phyloP scores from a whole-genome alignment of 1,284 basidiomycete genomes.

The Microbotryomycetes sp. region DNA sequence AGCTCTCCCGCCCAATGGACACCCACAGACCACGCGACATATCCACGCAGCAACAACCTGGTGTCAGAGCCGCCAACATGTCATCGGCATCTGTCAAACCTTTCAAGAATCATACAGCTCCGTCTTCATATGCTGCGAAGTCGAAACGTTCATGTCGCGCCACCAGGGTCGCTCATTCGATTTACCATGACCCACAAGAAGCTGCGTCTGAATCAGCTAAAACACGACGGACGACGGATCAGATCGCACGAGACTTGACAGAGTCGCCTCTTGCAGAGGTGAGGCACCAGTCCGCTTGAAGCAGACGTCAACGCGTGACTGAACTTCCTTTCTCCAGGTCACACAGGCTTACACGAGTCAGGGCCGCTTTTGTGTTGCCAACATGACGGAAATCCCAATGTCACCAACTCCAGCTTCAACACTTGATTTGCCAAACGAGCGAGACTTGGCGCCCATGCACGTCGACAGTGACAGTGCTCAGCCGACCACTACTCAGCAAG shows the following conservation, averaged over 20 bases:
- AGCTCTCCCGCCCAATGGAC: too few relatives aligned
- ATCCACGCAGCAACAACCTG: background rate
- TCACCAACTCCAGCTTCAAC: too few relatives aligned
- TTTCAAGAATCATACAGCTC: background rate
- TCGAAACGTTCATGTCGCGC: too few relatives aligned
- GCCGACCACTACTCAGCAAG: too few relatives aligned
- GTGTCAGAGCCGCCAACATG: too few relatives aligned
- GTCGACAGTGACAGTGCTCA: too few relatives aligned
- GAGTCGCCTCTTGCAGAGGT: constrained; percentile 3
- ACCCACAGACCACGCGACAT: background rate
- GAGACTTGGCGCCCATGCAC: too few relatives aligned
- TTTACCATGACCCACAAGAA: background rate
- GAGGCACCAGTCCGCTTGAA: background rate
- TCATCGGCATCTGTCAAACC: background rate
- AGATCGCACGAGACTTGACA: background rate
- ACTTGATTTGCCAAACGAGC: too few relatives aligned
- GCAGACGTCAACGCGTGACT: background rate
- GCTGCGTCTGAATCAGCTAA: background rate
- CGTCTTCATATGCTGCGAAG: too few relatives aligned
- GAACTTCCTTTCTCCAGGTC: background rate
- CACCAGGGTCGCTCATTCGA: background rate
- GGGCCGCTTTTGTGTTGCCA: background rate
- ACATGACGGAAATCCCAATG: too few relatives aligned
- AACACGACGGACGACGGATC: background rate
- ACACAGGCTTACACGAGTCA: background rate